phyloP scores from a whole-genome alignment of 1,139 yeast genomes.

The Lodderomyces metapsilosis region DNA sequence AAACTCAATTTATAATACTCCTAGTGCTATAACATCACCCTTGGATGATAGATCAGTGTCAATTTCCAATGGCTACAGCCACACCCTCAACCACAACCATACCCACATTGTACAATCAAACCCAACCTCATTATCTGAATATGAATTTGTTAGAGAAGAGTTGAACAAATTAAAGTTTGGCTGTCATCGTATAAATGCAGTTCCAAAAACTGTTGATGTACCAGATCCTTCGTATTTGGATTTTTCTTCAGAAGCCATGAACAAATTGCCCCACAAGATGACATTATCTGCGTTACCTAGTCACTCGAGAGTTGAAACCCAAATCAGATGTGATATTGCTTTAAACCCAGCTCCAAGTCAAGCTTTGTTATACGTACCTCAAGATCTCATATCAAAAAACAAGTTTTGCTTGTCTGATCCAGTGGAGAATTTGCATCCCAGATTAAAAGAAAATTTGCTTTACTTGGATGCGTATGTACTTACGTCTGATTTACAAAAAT shows the following conservation, averaged over 20 bases:
- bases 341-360: constrained; percentile 75
- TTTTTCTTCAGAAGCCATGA: constrained; percentile 35
- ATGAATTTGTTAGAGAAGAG: constrained; percentile 43
- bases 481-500: constrained; percentile 49
- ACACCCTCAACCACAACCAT: no score
- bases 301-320: constrained; percentile 91
- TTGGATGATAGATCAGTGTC: neutral
- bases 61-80: neutral
- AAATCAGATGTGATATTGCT: constrained; percentile 70
- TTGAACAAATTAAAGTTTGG: constrained; percentile 60
- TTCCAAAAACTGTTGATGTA: constrained; percentile 32
- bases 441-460: constrained; percentile 51
- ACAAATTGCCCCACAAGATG: constrained; percentile 57
- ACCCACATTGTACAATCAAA: neutral
- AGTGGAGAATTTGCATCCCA: constrained; percentile 41
- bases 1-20: constrained; percentile 5
- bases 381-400: constrained; percentile 84
- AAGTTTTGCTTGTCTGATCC: constrained; percentile 65
- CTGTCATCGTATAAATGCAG: constrained; percentile 37
- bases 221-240: constrained; percentile 37
- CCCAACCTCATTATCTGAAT: constrained; percentile 11
- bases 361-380: constrained; percentile 71
- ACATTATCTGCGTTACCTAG: constrained; percentile 64
- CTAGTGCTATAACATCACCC: constrained; percentile 9
- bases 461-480: constrained; percentile 67